Base-by-base conservation (phyloP, 2,329 filamentous ascomycete species). In the Ampelomyces quisqualis region DNA sequence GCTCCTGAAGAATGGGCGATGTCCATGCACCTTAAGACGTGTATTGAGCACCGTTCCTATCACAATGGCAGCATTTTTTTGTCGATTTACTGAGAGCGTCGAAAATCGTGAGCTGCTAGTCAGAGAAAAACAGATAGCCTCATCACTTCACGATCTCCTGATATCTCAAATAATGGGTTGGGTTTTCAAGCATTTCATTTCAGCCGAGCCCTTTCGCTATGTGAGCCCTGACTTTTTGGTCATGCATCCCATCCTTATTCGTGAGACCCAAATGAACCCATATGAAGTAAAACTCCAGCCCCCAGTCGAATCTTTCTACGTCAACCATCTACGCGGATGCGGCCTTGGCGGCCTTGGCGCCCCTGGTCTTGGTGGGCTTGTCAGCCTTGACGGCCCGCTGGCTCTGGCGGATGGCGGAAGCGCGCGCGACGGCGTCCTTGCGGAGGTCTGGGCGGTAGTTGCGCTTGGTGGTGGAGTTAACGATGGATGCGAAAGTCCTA, bases 401-500 rank as follows among this genome's bases (percentile, higher is more conserved):
- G 62, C 86, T 83, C 67, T 79, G 78, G 73, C 85, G 86, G 77
- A 95, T 81, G 65, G 90, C 89, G 65, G 85, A 90, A 69, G 86
- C 89, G 68, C 93, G 88, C 73, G 89, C 78, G 66, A 97, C 84
- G 63, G 91, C 90, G 65, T 74, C 72, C 49, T 68, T 63, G 58
- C 73, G 70, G 50, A 77, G 68, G 61, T 77, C 74, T 30, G 69
- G 54, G 49, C 74, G 88, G 85, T 97, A 98, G 69, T 84, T 81
- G 70, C 80, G 80, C 82, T 89, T 90, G 72, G 89, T 86, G 63
- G 84, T 82, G 71, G 79, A 77, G 78, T 82, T 86, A 76, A 90
- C 90, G 70, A 97, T 82, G 64, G 80, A 80, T 78, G 86, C 88
- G 84, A 90, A 97, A 76, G 86, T 85, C 81, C 89, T 62, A 30